These are phyloP conservation scores for Apodospora peruviana DNA, from an alignment of 495 filamentous ascomycete species.

Conservation along the genomic window DNA sequence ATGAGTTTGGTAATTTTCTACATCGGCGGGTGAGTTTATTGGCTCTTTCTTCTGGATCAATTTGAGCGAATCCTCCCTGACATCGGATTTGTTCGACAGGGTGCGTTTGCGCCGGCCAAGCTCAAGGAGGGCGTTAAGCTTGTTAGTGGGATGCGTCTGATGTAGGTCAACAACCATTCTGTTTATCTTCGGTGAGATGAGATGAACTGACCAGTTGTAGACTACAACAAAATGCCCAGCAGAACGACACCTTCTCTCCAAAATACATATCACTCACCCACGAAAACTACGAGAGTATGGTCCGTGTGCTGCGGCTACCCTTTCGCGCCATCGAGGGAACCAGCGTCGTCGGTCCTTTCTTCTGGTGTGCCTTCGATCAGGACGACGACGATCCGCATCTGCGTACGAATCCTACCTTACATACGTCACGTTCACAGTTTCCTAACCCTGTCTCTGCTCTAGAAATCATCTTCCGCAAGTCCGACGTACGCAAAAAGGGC, in stretches of 20 bases:
- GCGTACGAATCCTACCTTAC: slow-evolving; percentile 26
- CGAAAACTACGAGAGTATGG: slow-evolving; percentile 36
- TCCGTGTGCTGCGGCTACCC: slow-evolving; percentile 40
- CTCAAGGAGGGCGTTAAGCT: slow-evolving; percentile 35
- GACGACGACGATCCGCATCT: slow-evolving; percentile 46
- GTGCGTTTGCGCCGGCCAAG: slow-evolving; percentile 40
- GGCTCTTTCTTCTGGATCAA: too few species aligned
- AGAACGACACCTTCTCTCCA: slow-evolving; percentile 47
- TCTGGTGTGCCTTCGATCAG: slow-evolving; percentile 49
- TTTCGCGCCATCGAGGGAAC: slow-evolving; percentile 46
- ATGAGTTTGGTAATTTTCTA: slow-evolving; percentile 52
- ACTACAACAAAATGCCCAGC: slow-evolving; percentile 44
- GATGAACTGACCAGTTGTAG: too few species aligned
- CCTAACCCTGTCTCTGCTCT: background rate
- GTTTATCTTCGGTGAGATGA: too few species aligned
- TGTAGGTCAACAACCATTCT: slow-evolving; percentile 45
- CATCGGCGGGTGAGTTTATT: slow-evolving; percentile 34
- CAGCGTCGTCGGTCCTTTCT: slow-evolving; percentile 50
- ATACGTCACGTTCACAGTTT: background rate
- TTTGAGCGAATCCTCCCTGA: too few species aligned
- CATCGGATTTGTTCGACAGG: slow-evolving; percentile 33
- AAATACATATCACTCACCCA: slow-evolving; percentile 37
- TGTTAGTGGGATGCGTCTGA: slow-evolving; percentile 39
- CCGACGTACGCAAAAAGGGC: slow-evolving; percentile 54
- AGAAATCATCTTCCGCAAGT: slow-evolving; percentile 53